These are phyloP conservation scores for Collybia sordida DNA, from an alignment of 768 basidiomycete genomes.

Conservation along the genomic window DNA sequence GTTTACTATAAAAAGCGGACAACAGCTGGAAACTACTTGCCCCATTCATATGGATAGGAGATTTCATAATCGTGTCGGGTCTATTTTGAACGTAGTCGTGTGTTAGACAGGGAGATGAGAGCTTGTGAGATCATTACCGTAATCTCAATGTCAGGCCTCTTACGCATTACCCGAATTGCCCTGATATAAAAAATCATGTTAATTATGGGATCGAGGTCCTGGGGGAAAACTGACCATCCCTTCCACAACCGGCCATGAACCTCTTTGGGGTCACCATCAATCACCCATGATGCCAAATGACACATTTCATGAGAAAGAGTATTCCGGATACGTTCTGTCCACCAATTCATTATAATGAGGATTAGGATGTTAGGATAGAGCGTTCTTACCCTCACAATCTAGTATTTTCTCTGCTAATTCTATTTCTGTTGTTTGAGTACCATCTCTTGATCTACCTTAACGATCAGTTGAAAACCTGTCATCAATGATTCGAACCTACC, in stretches of 20 bases:
- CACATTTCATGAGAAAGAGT: conserved; percentile 93
- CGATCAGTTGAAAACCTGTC: conserved; percentile 2
- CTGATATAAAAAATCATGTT: conserved; percentile 30
- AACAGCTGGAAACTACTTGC: conserved; percentile 38
- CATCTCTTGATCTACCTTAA: conserved; percentile 49
- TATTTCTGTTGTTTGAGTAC: conserved; percentile 61
- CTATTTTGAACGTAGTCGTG: conserved; percentile 30
- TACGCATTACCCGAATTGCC: conserved; percentile 71
- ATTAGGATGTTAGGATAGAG: neutral
- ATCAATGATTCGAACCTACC: conserved; percentile 32
- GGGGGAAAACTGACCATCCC: conserved; percentile 50
- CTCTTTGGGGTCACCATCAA: conserved; percentile 68
- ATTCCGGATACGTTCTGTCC: conserved; percentile 72
- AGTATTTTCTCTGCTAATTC: conserved; percentile 83
- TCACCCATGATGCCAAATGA: conserved; percentile 85
- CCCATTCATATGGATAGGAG: conserved; percentile 69
- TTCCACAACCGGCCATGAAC: conserved; percentile 75
- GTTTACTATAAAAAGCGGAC: conserved; percentile 2
- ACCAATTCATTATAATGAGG: neutral
- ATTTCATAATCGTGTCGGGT: conserved; percentile 77
- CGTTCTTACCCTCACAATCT: conserved; percentile 62
- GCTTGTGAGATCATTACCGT: conserved; percentile 40
- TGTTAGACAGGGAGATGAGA: neutral
- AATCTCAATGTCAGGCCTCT: conserved; percentile 67
- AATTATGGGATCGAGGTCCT: neutral